Evolutionary conservation across 306 rosid species (phyloP).

Genomic region (Malus orientalis): DNA sequence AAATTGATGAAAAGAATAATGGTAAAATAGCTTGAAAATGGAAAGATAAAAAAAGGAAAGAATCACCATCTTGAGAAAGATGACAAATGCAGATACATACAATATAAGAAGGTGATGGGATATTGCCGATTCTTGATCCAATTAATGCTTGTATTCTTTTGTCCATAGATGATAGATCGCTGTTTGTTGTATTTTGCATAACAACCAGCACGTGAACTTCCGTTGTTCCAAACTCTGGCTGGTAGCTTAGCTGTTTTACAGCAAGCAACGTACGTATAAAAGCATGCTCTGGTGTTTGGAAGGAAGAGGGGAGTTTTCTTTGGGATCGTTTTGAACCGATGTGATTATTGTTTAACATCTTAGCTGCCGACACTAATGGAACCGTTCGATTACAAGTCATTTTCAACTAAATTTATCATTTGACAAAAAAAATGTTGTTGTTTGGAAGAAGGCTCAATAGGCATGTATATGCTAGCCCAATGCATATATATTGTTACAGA

Average conservation of each 20-base stretch:
- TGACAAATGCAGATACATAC: not conserved
- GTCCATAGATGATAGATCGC: not conserved
- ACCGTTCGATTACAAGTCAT: too few relatives aligned
- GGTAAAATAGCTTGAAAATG: not conserved
- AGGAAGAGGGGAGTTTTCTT: too few relatives aligned
- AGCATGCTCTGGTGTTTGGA: too few relatives aligned
- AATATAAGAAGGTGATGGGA: slow-evolving; percentile 1
- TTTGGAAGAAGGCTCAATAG: too few relatives aligned
- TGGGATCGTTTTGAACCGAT: too few relatives aligned
- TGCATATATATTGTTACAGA: slow-evolving; percentile 25
- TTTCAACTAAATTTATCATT: too few relatives aligned
- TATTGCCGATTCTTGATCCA: not conserved
- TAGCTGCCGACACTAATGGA: too few relatives aligned
- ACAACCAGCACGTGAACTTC: slow-evolving; percentile 29
- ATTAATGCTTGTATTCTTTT: not conserved
- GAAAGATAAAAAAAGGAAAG: not conserved
- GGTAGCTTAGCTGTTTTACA: too few relatives aligned
- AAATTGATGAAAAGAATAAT: not conserved
- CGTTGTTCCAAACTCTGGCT: not conserved
- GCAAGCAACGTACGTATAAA: too few relatives aligned
- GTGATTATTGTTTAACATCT: too few relatives aligned
- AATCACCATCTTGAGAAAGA: not conserved
- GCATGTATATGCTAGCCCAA: too few relatives aligned
- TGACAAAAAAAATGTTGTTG: too few relatives aligned
- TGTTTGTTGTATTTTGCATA: not conserved